These are phyloP conservation scores for Saccharomycopsis schoenii DNA, from an alignment of 805 yeast genomes.

Conservation along the genomic window DNA sequence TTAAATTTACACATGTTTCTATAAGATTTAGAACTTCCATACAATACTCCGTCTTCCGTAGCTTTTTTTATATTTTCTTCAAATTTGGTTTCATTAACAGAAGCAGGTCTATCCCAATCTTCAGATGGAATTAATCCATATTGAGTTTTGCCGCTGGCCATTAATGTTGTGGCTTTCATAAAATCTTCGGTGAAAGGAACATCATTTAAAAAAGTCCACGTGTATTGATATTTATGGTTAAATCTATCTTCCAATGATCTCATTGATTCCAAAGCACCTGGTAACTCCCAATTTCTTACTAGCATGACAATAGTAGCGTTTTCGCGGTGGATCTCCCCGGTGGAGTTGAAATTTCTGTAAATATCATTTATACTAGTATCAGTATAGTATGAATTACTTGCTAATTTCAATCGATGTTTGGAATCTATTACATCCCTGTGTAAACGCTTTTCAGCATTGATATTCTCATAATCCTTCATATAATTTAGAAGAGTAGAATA, in stretches of 20 bases:
- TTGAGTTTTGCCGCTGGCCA: conserved; percentile 56
- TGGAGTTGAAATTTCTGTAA: neutral
- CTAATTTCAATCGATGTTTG: conserved; percentile 5
- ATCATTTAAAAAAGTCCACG: conserved; percentile 75
- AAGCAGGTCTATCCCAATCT: conserved; percentile 72
- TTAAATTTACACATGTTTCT: conserved; percentile 95
- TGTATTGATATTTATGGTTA: conserved; percentile 54
- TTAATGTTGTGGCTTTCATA: conserved; percentile 45
- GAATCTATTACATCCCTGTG: neutral
- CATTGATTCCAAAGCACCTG: conserved; percentile 66
- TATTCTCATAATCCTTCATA: neutral
- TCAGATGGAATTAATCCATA: conserved; percentile 56
- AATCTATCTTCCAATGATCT: conserved; percentile 70
- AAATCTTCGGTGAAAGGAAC: conserved; percentile 57
- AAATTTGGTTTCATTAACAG: conserved; percentile 52
- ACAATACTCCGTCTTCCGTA: conserved; percentile 41
- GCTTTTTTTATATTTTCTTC: conserved; percentile 36
- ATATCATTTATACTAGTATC: conserved; percentile 1
- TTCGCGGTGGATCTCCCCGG: conserved; percentile 37
- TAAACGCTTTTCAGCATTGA: neutral
- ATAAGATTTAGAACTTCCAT: conserved; percentile 58
- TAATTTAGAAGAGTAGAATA: neutral
- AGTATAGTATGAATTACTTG: conserved; percentile 8
- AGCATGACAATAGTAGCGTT: conserved; percentile 86
- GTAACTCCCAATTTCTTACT: conserved; percentile 71